phyloP scores from a whole-genome alignment of 257 asterid species.

The Vinca minor region DNA sequence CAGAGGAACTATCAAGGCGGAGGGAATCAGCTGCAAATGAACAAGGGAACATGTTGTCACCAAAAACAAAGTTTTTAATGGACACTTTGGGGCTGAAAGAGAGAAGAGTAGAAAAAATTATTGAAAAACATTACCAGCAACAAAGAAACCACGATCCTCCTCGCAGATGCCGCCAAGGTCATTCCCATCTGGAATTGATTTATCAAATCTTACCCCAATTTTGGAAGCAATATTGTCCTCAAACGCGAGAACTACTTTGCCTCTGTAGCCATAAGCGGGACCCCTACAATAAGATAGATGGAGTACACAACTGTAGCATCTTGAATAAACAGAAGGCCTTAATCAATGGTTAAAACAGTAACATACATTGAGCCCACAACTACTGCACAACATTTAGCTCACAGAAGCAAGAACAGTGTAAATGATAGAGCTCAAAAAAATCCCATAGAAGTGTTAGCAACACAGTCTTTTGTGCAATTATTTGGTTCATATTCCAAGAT shows the following conservation, averaged over 20 bases:
- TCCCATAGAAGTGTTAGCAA: no score
- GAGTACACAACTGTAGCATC: constrained; percentile 4
- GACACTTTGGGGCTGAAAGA: neutral
- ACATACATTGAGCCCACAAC: no score
- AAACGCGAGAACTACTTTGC: constrained; percentile 80
- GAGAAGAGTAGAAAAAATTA: neutral
- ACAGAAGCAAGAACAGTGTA: no score
- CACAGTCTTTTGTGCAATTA: no score
- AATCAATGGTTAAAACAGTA: no score
- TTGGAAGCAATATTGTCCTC: constrained; percentile 82
- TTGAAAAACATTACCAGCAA: constrained; percentile 49
- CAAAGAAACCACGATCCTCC: constrained; percentile 80
- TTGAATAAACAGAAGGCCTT: neutral
- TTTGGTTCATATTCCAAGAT: no score
- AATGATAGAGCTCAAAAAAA: no score
- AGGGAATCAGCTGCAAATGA: constrained; percentile 62
- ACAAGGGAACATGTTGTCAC: no score
- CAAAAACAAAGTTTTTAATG: neutral
- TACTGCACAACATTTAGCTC: no score
- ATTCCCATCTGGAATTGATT: constrained; percentile 67
- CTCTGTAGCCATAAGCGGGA: constrained; percentile 60
- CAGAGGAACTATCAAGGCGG: constrained; percentile 68
- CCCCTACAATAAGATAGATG: constrained; percentile 40
- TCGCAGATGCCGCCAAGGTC: constrained; percentile 93
- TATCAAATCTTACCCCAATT: constrained; percentile 89